Evolutionary conservation across 495 filamentous ascomycete species (phyloP).

Genomic region (Coniosporium apollinis): DNA sequence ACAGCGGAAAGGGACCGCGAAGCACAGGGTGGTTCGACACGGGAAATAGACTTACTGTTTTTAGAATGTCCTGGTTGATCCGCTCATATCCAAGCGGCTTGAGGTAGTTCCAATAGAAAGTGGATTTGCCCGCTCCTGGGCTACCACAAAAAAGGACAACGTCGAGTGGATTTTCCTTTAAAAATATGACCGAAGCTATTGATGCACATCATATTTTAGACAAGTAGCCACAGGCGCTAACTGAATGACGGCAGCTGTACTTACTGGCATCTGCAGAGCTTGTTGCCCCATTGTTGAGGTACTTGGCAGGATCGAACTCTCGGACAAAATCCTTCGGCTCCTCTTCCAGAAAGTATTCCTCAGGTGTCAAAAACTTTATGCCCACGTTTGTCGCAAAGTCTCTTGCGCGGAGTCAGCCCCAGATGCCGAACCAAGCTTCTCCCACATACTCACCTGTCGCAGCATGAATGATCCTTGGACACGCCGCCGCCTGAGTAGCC

Average conservation of each 20-base stretch:
- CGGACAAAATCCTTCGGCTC: constrained; percentile 41
- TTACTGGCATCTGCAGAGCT: constrained; percentile 19
- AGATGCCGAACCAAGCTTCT: not conserved
- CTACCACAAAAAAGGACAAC: constrained; percentile 75
- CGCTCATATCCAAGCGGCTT: constrained; percentile 68
- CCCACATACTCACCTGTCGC: constrained; percentile 43
- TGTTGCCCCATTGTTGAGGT: constrained; percentile 21
- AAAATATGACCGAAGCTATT: constrained; percentile 28
- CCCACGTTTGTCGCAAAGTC: constrained; percentile 72
- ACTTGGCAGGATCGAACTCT: constrained; percentile 48
- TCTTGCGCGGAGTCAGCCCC: constrained; percentile 21
- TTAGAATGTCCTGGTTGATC: constrained; percentile 83
- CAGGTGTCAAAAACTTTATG: constrained; percentile 68
- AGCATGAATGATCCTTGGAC: constrained; percentile 55
- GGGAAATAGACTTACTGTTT: constrained; percentile 42
- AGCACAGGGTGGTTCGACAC: no score
- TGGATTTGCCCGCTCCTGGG: constrained; percentile 80
- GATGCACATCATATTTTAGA: not conserved
- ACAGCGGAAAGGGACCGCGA: no score
- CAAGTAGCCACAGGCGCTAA: not conserved
- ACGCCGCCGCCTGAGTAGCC: constrained; percentile 15
- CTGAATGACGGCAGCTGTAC: not conserved
- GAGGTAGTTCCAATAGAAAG: constrained; percentile 68
- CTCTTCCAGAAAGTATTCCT: constrained; percentile 72
- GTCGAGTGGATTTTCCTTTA: constrained; percentile 49